These are phyloP conservation scores for Gloeostereum incarnatum DNA, from an alignment of 768 basidiomycete genomes.

Conservation along the genomic window DNA sequence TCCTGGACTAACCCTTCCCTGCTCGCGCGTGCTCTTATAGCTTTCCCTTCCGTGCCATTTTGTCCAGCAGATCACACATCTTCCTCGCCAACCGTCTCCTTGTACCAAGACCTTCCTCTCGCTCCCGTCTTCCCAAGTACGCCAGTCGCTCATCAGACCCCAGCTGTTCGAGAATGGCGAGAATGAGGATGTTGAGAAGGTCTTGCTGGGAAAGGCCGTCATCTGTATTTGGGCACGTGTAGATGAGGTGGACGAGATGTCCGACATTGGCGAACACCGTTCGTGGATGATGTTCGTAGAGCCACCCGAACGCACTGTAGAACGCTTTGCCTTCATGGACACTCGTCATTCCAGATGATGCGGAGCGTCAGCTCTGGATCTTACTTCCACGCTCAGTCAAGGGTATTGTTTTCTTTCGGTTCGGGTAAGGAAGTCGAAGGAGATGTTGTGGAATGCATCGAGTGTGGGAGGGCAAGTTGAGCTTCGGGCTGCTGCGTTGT, in stretches of 20 bases:
- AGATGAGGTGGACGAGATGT: conserved; percentile 43
- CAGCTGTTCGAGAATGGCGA: conserved; percentile 48
- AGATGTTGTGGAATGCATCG: conserved; percentile 56
- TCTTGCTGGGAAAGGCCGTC: conserved; percentile 58
- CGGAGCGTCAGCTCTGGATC: conserved; percentile 47
- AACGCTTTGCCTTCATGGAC: conserved; percentile 60
- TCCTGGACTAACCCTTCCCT: too few species aligned
- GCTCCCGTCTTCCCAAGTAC: conserved; percentile 8
- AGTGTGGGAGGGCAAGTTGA: conserved; percentile 44
- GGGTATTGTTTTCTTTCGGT: conserved; percentile 17
- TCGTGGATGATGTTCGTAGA: conserved; percentile 57
- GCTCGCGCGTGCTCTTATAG: too few species aligned
- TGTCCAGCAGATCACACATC: too few species aligned
- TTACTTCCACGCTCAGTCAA: conserved; percentile 47
- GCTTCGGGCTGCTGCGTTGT: conserved; percentile 35
- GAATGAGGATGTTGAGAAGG: conserved; percentile 54
- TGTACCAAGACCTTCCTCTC: too few species aligned
- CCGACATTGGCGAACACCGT: conserved; percentile 58
- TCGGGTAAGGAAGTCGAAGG: conserved; percentile 18
- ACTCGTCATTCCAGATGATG: conserved; percentile 60
- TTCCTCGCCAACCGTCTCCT: too few species aligned
- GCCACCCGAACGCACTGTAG: conserved; percentile 61
- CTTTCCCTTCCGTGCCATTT: conserved; percentile 10
- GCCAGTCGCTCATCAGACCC: conserved; percentile 3
- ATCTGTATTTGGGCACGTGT: too few species aligned